Base-by-base conservation (phyloP, 495 filamentous ascomycete species). In the Aspergillus carlsbadensis region DNA sequence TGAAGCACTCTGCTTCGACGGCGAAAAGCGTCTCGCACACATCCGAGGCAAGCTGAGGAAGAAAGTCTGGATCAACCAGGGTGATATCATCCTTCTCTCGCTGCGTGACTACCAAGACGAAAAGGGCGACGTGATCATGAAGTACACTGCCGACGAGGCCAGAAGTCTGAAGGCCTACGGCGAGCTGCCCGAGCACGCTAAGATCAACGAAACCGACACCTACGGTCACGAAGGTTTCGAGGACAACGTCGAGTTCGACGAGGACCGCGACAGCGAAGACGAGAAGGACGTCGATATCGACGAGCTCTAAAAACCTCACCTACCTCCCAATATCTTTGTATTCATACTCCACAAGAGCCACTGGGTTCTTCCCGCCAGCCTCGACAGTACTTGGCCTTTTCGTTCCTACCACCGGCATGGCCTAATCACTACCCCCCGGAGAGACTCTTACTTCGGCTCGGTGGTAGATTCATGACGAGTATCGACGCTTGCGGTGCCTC, bases 171-270 rank as follows among this genome's bases (percentile, higher is more conserved):
- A 96, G 81, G 90, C 91, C 57, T 97, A 96, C 68, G 94, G 95
- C 68, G 94, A 98, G 78, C 82, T 98, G 56, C 94, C 94, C 53
- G 94, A 98, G 74, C 91, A 83, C 64, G 94, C 95, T 69, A 98
- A 98, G 88, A 98, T 98, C 83, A 98, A 98, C 82, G 93, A 98
- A 84, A 96, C 93, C 55, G 93, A 96, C 75, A 95, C 91, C 60
- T 96, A 91, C 72, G 85, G 83, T 47, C 77, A 85, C 57, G 78
- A 82, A 59, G 80, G 80, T 56, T 70, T 80, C 67, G 80, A 82
- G 62, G 80, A 81, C 65, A 82, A 81, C 69, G 79, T 83, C 66
- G 80, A 82, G 69, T 82, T 82, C 71, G 80, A 81, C 75, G 78
- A 82, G 66, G 80, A 83, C 65, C 73, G 79, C 65, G 78, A 78